Conservation (phyloP, 306 rosid genomes). For the Morella rubra region DNA sequence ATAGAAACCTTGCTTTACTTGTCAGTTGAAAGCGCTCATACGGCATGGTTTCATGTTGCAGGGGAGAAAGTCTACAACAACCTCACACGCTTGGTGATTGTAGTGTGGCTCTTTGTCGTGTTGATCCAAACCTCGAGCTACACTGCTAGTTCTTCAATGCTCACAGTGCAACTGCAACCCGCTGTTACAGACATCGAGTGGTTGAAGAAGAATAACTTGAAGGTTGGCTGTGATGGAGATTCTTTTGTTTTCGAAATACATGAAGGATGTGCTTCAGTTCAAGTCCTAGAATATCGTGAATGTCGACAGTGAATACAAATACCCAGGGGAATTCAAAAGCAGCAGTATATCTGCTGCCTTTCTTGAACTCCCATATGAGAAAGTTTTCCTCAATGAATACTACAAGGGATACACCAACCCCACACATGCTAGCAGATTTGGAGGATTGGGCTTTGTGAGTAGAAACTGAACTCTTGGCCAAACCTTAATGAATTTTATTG, state of each 20-base stretch:
- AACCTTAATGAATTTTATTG: neutral
- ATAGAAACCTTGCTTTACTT: neutral
- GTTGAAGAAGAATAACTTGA: constrained; percentile 36
- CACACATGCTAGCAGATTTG: constrained; percentile 43
- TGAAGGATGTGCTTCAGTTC: constrained; percentile 25
- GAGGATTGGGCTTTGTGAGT: constrained; percentile 77
- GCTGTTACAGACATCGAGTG: constrained; percentile 36
- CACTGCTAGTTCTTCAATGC: constrained; percentile 65
- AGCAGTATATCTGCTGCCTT: constrained; percentile 57
- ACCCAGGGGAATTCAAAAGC: constrained; percentile 20
- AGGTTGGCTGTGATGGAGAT: constrained; percentile 30
- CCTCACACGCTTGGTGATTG: constrained; percentile 45
- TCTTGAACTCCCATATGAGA: constrained; percentile 68
- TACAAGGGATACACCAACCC: constrained; percentile 47
- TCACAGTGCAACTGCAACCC: constrained; percentile 42
- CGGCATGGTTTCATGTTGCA: constrained; percentile 23
- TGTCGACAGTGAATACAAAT: constrained; percentile 26
- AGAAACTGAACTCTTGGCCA: neutral
- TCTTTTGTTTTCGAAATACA: constrained; percentile 38
- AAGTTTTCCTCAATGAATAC: constrained; percentile 43
- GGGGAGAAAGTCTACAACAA: constrained; percentile 48
- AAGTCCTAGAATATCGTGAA: constrained; percentile 2
- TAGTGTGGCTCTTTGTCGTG: constrained; percentile 53
- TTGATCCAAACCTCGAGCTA: constrained; percentile 62
- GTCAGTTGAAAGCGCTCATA: neutral